A percentile compares a stretch with the other conserved stretches of the same genome.
Evolutionary conservation across 2,329 filamentous ascomycete species (phyloP).

Genomic region (Penicillium sclerotigenum): DNA sequence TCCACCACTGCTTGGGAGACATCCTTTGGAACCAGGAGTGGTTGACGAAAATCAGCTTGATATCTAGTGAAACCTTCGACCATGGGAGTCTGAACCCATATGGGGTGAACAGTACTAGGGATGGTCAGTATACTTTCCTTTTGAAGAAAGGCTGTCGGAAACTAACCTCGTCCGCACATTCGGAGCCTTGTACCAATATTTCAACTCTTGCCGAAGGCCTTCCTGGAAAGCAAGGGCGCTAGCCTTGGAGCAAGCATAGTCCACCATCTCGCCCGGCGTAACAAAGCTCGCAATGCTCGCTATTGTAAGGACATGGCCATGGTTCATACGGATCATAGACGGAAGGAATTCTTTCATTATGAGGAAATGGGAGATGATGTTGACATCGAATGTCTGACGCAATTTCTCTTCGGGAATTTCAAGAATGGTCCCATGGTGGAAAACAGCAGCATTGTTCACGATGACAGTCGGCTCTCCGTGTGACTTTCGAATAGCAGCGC

Average conservation of each 20-base stretch:
- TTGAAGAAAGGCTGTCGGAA: background rate
- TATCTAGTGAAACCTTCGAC: slow-evolving; percentile 27
- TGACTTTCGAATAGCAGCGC: slow-evolving; percentile 29
- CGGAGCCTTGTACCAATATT: slow-evolving; percentile 26
- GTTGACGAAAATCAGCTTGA: slow-evolving; percentile 15
- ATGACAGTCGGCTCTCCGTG: slow-evolving; percentile 41
- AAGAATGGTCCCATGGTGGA: slow-evolving; percentile 41
- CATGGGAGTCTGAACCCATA: slow-evolving; percentile 40
- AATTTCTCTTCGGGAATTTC: slow-evolving; percentile 39
- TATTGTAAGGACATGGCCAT: slow-evolving; percentile 55
- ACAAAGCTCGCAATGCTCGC: slow-evolving; percentile 51
- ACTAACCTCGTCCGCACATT: slow-evolving; percentile 30
- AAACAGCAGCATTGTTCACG: slow-evolving; percentile 49
- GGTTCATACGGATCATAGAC: slow-evolving; percentile 45
- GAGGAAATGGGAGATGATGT: slow-evolving; percentile 48
- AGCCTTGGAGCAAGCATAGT: slow-evolving; percentile 50
- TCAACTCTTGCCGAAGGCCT: slow-evolving; percentile 34
- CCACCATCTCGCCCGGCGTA: slow-evolving; percentile 44
- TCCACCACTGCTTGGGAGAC: slow-evolving; percentile 46
- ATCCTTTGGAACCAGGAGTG: slow-evolving; percentile 18
- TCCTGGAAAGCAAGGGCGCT: slow-evolving; percentile 51
- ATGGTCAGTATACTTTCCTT: background rate
- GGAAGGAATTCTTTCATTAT: slow-evolving; percentile 49
- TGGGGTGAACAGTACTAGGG: slow-evolving; percentile 18
- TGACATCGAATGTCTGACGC: slow-evolving; percentile 48